These are phyloP conservation scores for Puccinia horiana DNA, from an alignment of 1,284 basidiomycete genomes.

Conservation along the genomic window DNA sequence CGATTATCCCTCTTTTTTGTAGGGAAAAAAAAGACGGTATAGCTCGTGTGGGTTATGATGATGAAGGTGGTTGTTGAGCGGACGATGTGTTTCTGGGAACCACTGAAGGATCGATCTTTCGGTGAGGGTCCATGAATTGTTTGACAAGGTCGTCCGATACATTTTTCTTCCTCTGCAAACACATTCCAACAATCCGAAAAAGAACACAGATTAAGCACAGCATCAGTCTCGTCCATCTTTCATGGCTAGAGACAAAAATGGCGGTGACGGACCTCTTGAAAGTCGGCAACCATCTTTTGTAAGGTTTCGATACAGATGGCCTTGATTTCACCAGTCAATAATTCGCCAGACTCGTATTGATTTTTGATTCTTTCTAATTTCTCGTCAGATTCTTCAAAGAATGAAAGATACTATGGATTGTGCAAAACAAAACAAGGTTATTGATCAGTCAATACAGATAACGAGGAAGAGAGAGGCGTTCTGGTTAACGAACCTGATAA, in stretches of 20 bases:
- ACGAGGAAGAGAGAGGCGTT: neutral
- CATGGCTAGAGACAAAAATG: slow-evolving; percentile 2
- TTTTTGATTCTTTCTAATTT: slow-evolving; percentile 57
- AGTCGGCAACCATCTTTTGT: slow-evolving; percentile 79
- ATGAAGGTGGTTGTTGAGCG: neutral
- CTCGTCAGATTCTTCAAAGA: slow-evolving; percentile 38
- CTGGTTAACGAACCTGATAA: slow-evolving; percentile 66
- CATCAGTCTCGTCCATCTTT: neutral
- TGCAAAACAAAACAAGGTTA: neutral
- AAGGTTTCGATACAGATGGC: slow-evolving; percentile 80
- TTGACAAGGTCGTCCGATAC: slow-evolving; percentile 77
- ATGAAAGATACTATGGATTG: slow-evolving; percentile 21
- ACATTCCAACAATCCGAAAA: neutral
- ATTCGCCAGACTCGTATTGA: slow-evolving; percentile 85
- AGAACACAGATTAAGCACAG: slow-evolving; percentile 8
- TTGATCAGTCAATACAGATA: neutral
- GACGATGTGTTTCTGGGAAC: slow-evolving; percentile 6
- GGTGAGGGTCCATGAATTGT: slow-evolving; percentile 78
- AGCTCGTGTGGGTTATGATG: neutral
- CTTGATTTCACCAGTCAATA: slow-evolving; percentile 92
- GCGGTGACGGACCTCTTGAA: slow-evolving; percentile 71
- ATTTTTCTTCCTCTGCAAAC: slow-evolving; percentile 70
- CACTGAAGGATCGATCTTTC: slow-evolving; percentile 70
- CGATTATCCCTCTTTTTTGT: too few relatives aligned
- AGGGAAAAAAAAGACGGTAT: neutral